Evolutionary conservation across 2,329 filamentous ascomycete species (phyloP), one percentile per base, ranked within the genome.

Genomic region (Cercospora nicotianae): DNA sequence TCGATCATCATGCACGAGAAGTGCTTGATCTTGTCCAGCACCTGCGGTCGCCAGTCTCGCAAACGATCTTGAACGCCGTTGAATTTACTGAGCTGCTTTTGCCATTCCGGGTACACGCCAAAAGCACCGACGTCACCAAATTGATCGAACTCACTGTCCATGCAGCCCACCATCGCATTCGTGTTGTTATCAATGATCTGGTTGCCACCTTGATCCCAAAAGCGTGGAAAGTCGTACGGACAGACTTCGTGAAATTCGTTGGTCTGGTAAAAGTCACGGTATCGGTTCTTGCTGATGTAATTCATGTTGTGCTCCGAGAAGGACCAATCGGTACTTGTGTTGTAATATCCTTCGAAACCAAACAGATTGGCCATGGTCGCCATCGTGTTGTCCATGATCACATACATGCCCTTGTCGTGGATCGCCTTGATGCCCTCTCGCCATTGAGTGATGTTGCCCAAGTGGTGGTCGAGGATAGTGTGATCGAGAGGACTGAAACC

Each of bases 1-100:
- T 81, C 78, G 66, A 90, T 88, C 36, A 86, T 82, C 77, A 90
- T 86, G 77, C 88, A 90, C 1, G 87, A 88, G 72, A 89, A 87
- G 55, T 84, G 84, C 69, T 86, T 84, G 66, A 90, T 79, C 71
- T 86, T 87, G 58, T 84, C 81, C 33, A 84, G 79, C 0, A 90
- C 87, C 12, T 83, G 83, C 2, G 86, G 85, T 28, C 83, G 74
- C 88, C 88, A 90, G 72, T 89, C 87, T 63, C 88, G 84, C 3
- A 90, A 80, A 74, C 88, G 87, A 76, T 90, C 88, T 77, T 90
- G 88, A 1, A 90, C 88, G 51, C 85, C 87, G 59, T 87, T 87
- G 77, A 90, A 90, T 72, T 90, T 90, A 20, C 87, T 84, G 51
- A 90, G 81, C 75, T 90, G 86, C 75, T 87, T 85, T 73, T 88